These are phyloP conservation scores for Fonsecaea nubica DNA, from an alignment of 2,329 filamentous ascomycete species.

Conservation along the genomic window DNA sequence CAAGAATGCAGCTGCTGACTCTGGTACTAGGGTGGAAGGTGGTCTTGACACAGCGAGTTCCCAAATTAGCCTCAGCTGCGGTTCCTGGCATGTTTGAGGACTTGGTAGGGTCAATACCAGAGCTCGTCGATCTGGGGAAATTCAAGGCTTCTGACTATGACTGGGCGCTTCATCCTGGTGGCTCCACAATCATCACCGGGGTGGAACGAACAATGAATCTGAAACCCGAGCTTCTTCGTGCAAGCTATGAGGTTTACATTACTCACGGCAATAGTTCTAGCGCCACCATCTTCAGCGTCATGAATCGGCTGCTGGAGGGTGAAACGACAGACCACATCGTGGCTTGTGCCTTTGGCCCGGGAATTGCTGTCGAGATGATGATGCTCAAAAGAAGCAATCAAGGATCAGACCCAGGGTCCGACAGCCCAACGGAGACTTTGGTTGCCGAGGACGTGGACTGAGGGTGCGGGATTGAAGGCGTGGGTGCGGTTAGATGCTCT, in stretches of 20 bases:
- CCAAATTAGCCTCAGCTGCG: conserved; percentile 60
- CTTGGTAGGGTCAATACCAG: conserved; percentile 57
- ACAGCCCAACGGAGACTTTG: conserved; percentile 38
- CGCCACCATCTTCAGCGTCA: conserved; percentile 71
- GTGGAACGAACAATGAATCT: conserved; percentile 66
- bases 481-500: neutral
- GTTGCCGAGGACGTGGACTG: conserved; percentile 40
- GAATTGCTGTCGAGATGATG: conserved; percentile 72
- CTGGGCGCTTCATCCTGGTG: conserved; percentile 76
- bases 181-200: conserved; percentile 69
- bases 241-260: conserved; percentile 73
- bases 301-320: conserved; percentile 63
- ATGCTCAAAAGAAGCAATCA: conserved; percentile 55
- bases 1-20: conserved; percentile 16
- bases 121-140: conserved; percentile 45
- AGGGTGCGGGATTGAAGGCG: neutral
- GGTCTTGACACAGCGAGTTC: conserved; percentile 67
- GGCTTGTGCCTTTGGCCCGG: conserved; percentile 73
- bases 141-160: conserved; percentile 66
- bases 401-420: conserved; percentile 29
- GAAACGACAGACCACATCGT: conserved; percentile 61
- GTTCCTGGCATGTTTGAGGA: conserved; percentile 63
- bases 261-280: conserved; percentile 72
- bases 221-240: conserved; percentile 67
- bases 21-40: conserved; percentile 66